Evolutionary conservation across 148 eudicot genomes (phyloP), one percentile per base, ranked within the genome.

Genomic region (Amaranthus palmeri): DNA sequence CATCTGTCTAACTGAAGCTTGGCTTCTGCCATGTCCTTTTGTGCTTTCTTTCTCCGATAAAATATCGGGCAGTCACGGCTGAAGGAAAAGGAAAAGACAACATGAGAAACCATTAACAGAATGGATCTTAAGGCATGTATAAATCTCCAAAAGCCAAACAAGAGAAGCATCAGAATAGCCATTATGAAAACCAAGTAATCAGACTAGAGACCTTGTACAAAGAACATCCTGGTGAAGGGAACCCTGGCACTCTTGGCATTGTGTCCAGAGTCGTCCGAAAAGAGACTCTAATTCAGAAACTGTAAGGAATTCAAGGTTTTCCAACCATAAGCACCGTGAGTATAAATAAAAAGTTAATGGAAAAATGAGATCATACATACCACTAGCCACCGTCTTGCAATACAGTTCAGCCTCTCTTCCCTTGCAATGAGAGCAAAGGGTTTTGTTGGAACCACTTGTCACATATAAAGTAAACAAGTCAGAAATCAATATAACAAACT

Each of bases 241-340:
- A 71, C 97, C 99, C 81, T 95, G 99, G 77, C 99, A 95, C 81
- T 95, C 99, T 83, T 95, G 99, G 86, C 99, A 95, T 72, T 95
- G 99, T 3, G 99, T 95, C 99, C 99, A 95, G 58, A 95, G 85
- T 82, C 86, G 85, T 65, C 99, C 99, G 72, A 95, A 95, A 67
- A 95, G 90, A 72, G 83, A 81, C 88, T 95, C 99, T 62, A 89
- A 74, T 54, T 95, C 99, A 0, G 99, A 87, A 70, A 95, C 99
- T 95, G 86, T 74, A 83, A 76, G 51, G 10, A 77, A 60, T 12
- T 12, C 36, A 10, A 76, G 43, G 69, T 60, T 18, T 48, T 62
- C 42, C 18, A 56, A 44, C 61, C 8, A 42, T 76, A 5, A 72
- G 71, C 75, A 67, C 71, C 58, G 8, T n/a, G 9, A 54, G n/a